These are phyloP conservation scores for Sparassis latifolia DNA, from an alignment of 1,284 basidiomycete species.

Conservation along the genomic window DNA sequence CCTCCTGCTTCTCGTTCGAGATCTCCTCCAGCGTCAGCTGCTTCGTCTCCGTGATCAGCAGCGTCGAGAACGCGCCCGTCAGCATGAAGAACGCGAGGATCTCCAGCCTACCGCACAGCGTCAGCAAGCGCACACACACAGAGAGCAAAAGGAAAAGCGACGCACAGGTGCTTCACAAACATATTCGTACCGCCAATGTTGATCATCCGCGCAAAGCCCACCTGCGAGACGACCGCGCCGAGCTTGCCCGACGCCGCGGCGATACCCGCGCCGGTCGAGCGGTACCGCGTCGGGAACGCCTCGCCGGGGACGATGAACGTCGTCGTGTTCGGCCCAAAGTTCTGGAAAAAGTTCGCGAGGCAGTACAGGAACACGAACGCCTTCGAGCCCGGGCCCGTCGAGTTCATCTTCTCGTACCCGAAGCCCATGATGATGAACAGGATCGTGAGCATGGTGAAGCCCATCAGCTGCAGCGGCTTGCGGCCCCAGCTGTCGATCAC, in stretches of 20 bases:
- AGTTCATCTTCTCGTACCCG: constrained; percentile 61
- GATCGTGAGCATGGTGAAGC: constrained; percentile 48
- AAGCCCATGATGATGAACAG: constrained; percentile 56
- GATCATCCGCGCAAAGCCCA: constrained; percentile 68
- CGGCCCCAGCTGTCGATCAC: constrained; percentile 23
- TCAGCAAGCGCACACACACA: constrained; percentile 4
- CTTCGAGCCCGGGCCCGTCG: constrained; percentile 43
- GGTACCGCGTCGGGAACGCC: constrained; percentile 82
- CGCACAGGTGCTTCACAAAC: constrained; percentile 61
- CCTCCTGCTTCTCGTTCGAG: constrained; percentile 44
- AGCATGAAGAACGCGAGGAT: constrained; percentile 57
- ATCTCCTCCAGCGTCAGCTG: constrained; percentile 48
- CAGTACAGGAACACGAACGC: constrained; percentile 79
- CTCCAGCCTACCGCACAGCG: constrained; percentile 28
- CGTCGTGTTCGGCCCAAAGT: constrained; percentile 78
- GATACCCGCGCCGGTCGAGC: constrained; percentile 82
- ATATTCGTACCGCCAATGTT: constrained; percentile 58
- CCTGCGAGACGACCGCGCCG: constrained; percentile 79
- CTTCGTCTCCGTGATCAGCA: constrained; percentile 60
- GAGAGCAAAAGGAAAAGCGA: constrained; percentile 5
- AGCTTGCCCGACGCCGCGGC: constrained; percentile 80
- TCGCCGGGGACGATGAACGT: constrained; percentile 83
- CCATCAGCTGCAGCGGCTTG: constrained; percentile 29
- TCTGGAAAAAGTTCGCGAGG: constrained; percentile 69
- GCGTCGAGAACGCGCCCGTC: constrained; percentile 51